phyloP scores from a whole-genome alignment of 345 rosid species.

The Chamaenerion angustifolium region DNA sequence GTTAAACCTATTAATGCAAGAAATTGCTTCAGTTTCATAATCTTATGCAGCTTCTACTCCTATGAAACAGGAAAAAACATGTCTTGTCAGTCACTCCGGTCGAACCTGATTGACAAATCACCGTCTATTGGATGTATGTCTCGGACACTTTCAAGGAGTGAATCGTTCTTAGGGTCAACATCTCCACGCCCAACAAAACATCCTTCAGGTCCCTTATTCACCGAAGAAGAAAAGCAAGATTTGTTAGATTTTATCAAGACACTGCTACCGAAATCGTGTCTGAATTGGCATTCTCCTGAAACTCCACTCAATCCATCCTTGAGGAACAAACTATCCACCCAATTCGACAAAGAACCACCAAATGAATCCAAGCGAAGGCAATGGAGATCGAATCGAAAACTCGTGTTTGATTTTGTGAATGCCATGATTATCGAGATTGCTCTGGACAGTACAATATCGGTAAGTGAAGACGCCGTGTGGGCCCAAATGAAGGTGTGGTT shows the following conservation, averaged over 20 bases:
- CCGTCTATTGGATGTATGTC: conserved; percentile 58
- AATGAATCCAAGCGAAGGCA: conserved; percentile 64
- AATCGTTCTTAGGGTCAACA: conserved; percentile 26
- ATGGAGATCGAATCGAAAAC: conserved; percentile 47
- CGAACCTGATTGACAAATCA: conserved; percentile 69
- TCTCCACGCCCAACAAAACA: conserved; percentile 16
- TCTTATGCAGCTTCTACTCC: neutral
- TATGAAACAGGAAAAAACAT: conserved; percentile 29
- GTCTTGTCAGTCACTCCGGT: conserved; percentile 21
- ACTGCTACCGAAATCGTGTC: conserved; percentile 11
- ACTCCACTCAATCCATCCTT: conserved; percentile 67
- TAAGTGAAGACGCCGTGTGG: conserved; percentile 53
- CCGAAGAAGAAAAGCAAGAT: conserved; percentile 25
- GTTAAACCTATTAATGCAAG: neutral
- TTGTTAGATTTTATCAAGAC: conserved; percentile 43
- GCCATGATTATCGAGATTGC: conserved; percentile 28
- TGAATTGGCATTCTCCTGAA: conserved; percentile 27
- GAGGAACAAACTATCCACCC: conserved; percentile 33
- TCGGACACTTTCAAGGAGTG: conserved; percentile 45
- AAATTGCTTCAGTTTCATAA: neutral
- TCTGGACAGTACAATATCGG: conserved; percentile 6
- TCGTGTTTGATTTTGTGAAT: conserved; percentile 62
- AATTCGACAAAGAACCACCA: conserved; percentile 30
- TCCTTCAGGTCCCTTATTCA: conserved; percentile 10
- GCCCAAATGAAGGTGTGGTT: conserved; percentile 54